phyloP scores from a whole-genome alignment of 805 yeast species.

The Wickerhamomyces bovis region DNA sequence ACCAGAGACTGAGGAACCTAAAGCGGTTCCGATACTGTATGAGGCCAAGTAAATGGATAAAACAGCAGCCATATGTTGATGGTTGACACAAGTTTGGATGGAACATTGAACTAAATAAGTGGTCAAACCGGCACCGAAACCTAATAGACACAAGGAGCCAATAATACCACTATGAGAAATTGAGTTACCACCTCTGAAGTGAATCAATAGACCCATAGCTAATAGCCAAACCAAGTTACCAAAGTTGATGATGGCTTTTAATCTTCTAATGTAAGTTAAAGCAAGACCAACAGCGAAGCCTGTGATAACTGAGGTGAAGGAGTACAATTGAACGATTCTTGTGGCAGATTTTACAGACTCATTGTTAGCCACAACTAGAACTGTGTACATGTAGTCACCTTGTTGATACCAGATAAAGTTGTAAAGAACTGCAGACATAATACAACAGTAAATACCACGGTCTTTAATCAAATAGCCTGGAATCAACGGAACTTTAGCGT shows the following conservation, averaged over 20 bases:
- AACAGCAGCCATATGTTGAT: constrained; percentile 58
- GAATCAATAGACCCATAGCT: constrained; percentile 53
- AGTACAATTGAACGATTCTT: constrained; percentile 54
- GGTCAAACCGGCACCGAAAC: constrained; percentile 72
- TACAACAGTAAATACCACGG: constrained; percentile 62
- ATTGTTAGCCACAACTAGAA: constrained; percentile 51
- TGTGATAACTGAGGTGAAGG: constrained; percentile 57
- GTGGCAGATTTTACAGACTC: constrained; percentile 57
- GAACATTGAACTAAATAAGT: constrained; percentile 60
- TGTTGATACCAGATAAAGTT: constrained; percentile 60
- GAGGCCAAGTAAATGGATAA: constrained; percentile 52
- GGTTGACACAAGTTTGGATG: constrained; percentile 51
- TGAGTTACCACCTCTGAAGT: constrained; percentile 47
- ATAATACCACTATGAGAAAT: constrained; percentile 50
- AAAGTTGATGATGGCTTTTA: constrained; percentile 53
- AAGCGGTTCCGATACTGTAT: constrained; percentile 50
- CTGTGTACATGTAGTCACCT: constrained; percentile 59
- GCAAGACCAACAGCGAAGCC: constrained; percentile 56
- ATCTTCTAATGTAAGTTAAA: constrained; percentile 41
- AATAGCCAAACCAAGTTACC: constrained; percentile 56
- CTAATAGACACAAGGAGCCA: constrained; percentile 57
- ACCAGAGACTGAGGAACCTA: constrained; percentile 61
- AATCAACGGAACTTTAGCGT: constrained; percentile 36
- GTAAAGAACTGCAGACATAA: constrained; percentile 48
- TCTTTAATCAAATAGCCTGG: constrained; percentile 36